Conservation (phyloP, 352 stramenopile species). For the Elongisporangium undulatum region DNA sequence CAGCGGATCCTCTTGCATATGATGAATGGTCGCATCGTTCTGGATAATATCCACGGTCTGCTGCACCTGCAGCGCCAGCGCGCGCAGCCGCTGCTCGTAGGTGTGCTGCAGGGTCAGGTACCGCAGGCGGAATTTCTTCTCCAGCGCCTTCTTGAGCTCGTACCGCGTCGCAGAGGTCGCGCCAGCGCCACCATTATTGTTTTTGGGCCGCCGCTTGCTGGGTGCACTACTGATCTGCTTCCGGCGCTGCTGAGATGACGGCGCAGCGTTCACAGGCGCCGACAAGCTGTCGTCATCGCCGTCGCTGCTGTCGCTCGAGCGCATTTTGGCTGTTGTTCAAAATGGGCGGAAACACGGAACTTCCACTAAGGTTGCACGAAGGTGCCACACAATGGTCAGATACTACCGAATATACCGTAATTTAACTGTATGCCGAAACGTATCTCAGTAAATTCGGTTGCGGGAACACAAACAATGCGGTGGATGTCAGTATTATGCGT, state of each 20-base stretch:
- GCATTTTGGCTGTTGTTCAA: neutral
- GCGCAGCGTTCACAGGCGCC: neutral
- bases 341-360: neutral
- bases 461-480: too few species aligned
- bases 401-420: neutral
- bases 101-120: slow-evolving; percentile 64
- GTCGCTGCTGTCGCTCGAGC: neutral
- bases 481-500: too few species aligned
- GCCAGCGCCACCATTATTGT: neutral
- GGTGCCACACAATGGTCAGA: neutral
- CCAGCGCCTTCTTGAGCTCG: slow-evolving; percentile 47
- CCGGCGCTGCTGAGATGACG: neutral
- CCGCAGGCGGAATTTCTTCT: slow-evolving; percentile 69
- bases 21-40: slow-evolving; percentile 54
- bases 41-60: slow-evolving; percentile 48
- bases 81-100: slow-evolving; percentile 68
- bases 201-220: neutral
- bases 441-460: too few species aligned
- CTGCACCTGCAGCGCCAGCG: slow-evolving; percentile 45
- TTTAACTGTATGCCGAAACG: too few species aligned
- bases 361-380: neutral
- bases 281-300: neutral
- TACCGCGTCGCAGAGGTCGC: slow-evolving; percentile 8
- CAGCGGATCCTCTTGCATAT: slow-evolving; percentile 57
- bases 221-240: neutral